These are phyloP conservation scores for Epichloe gansuensis DNA, from an alignment of 2,329 filamentous ascomycete genomes.

Conservation along the genomic window DNA sequence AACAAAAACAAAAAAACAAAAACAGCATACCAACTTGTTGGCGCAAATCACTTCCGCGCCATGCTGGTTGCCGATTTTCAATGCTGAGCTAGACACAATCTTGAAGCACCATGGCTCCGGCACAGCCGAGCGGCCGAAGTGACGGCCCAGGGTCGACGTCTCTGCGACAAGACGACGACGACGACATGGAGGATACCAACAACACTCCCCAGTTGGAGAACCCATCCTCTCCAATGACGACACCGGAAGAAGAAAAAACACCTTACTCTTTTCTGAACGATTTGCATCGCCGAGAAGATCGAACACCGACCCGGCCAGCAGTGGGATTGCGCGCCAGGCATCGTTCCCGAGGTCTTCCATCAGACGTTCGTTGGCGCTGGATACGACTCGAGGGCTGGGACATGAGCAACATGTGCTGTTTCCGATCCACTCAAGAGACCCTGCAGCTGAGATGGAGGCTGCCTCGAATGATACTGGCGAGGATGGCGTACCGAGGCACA, in stretches of 20 bases:
- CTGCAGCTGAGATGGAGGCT: conserved; percentile 1
- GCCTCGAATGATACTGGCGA: not conserved
- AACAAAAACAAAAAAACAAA: too few relatives aligned
- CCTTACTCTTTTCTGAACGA: not conserved
- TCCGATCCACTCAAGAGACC: conserved; percentile 12
- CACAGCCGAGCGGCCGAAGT: conserved; percentile 9
- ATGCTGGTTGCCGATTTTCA: conserved; percentile 6
- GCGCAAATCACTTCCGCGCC: not conserved
- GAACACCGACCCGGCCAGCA: conserved; percentile 3
- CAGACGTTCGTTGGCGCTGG: conserved; percentile 6
- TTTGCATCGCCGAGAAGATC: conserved; percentile 4
- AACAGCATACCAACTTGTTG: not conserved
- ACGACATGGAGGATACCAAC: conserved; percentile 4
- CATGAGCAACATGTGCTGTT: conserved; percentile 13
- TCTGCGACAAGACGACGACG: conserved; percentile 5
- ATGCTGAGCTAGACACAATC: conserved; percentile 13
- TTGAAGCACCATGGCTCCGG: conserved; percentile 15
- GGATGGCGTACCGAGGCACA: not conserved
- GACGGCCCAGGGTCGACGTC: conserved; percentile 3
- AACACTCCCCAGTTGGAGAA: not conserved
- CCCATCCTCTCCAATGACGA: not conserved
- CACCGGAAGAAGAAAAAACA: not conserved
- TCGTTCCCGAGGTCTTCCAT: conserved; percentile 3
- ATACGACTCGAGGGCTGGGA: not conserved
- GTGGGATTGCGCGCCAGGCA: not conserved